phyloP scores from a whole-genome alignment of 148 eudicot genomes.

The Drosera capensis region DNA sequence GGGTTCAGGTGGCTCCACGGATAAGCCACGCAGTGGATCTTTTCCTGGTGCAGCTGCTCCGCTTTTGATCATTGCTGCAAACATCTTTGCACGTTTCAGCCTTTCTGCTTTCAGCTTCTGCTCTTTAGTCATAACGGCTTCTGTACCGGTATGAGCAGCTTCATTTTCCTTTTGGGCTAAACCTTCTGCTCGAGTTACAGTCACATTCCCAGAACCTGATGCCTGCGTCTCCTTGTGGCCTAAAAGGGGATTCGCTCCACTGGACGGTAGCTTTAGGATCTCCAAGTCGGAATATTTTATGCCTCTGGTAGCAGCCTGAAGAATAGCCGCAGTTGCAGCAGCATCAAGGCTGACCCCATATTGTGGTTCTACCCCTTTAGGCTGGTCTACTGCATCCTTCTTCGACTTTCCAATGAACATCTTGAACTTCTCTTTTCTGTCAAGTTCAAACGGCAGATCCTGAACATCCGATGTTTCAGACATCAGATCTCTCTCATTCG shows the following conservation, averaged over 20 bases:
- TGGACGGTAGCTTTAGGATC: constrained; percentile 22
- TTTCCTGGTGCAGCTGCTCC: constrained; percentile 38
- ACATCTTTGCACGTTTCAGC: constrained; percentile 85
- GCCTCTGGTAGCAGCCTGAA: constrained; percentile 95
- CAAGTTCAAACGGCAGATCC: constrained; percentile 45
- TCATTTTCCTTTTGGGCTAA: constrained; percentile 16
- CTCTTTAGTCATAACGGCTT: constrained; percentile 50
- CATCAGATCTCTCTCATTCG: constrained; percentile 18
- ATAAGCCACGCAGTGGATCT: constrained; percentile 33
- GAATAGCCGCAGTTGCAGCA: constrained; percentile 80
- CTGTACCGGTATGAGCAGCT: constrained; percentile 18
- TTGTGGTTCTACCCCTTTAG: constrained; percentile 31
- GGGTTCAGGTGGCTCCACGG: constrained; percentile 37
- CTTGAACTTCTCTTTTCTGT: constrained; percentile 80
- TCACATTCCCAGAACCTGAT: constrained; percentile 18
- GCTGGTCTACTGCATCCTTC: constrained; percentile 49
- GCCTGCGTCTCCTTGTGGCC: constrained; percentile 24
- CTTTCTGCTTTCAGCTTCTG: constrained; percentile 87
- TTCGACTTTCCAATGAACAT: constrained; percentile 75
- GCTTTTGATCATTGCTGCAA: constrained; percentile 75
- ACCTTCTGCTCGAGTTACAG: constrained; percentile 10
- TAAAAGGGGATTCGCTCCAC: constrained; percentile 13
- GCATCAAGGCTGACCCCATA: constrained; percentile 46
- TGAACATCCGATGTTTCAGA: constrained; percentile 9
- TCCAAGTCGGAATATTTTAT: constrained; percentile 49